Conservation (phyloP, 352 stramenopile genomes). For the Phytopythium cucurbitacearum region DNA sequence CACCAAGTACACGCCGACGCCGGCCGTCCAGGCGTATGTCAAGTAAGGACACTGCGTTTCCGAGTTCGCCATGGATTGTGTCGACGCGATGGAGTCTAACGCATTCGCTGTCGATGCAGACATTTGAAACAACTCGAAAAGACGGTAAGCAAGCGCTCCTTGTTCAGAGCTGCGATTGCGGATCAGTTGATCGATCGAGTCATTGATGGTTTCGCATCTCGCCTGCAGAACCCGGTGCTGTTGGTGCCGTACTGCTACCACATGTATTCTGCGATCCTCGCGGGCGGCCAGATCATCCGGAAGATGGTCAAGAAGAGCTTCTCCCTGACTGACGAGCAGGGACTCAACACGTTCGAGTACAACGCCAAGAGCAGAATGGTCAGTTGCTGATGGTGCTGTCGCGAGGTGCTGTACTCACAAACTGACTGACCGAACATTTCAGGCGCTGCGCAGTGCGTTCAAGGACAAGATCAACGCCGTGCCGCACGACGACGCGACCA, state of each 20-base stretch:
- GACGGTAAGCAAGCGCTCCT: conserved; percentile 20
- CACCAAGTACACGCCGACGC: conserved; percentile 43
- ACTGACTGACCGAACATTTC: background rate
- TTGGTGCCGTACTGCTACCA: conserved; percentile 66
- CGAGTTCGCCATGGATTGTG: background rate
- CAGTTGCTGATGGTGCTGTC: no score
- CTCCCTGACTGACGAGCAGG: conserved; percentile 26
- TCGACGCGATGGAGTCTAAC: background rate
- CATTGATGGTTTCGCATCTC: background rate
- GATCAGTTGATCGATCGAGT: background rate
- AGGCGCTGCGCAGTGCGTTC: conserved; percentile 43
- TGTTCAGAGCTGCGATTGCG: background rate
- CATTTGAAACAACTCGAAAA: conserved; percentile 52
- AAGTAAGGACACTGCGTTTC: conserved; percentile 15
- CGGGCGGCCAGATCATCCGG: conserved; percentile 54
- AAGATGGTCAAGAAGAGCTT: conserved; percentile 69
- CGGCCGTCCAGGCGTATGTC: conserved; percentile 50
- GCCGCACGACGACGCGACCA: conserved; percentile 33
- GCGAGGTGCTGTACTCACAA: no score
- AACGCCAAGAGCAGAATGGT: conserved; percentile 49
- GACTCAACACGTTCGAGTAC: conserved; percentile 52
- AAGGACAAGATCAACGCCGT: conserved; percentile 62
- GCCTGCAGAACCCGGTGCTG: conserved; percentile 42
- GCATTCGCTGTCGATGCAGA: conserved; percentile 10
- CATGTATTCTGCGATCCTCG: conserved; percentile 72